Conservation (phyloP, 177 flowering plant genomes). For the Vitis hybrid region DNA sequence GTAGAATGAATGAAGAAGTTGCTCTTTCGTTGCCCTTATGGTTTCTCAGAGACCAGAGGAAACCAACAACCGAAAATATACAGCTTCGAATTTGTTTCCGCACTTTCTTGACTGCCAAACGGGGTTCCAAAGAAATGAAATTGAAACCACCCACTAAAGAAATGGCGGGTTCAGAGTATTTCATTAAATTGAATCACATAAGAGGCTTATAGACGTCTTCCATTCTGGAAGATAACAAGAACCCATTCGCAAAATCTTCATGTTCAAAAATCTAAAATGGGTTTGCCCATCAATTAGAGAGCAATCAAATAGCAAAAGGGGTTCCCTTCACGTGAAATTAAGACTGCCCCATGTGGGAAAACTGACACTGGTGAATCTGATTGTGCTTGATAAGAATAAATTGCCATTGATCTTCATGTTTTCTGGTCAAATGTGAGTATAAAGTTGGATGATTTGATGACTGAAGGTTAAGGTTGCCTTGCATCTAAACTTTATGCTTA, state of each 20-base stretch:
- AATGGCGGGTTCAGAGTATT: neutral
- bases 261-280: neutral
- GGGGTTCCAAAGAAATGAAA: neutral
- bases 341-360: no score
- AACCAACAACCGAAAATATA: neutral
- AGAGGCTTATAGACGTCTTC: neutral
- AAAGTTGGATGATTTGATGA: no score
- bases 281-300: neutral
- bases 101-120: no score
- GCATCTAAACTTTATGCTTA: no score
- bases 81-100: neutral
- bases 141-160: neutral
- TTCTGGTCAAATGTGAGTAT: no score
- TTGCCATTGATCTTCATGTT: no score
- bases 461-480: no score
- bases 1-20: no score
- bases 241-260: neutral
- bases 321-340: neutral
- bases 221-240: neutral
- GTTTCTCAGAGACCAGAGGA: neutral
- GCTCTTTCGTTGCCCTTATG: no score
- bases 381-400: no score
- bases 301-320: neutral
- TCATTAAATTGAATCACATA: neutral
- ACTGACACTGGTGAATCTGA: no score